A percentile compares a stretch with the other conserved stretches of the same genome.
Evolutionary conservation across 2,329 filamentous ascomycete species (phyloP).

Genomic region (Aureobasidium melanogenum): DNA sequence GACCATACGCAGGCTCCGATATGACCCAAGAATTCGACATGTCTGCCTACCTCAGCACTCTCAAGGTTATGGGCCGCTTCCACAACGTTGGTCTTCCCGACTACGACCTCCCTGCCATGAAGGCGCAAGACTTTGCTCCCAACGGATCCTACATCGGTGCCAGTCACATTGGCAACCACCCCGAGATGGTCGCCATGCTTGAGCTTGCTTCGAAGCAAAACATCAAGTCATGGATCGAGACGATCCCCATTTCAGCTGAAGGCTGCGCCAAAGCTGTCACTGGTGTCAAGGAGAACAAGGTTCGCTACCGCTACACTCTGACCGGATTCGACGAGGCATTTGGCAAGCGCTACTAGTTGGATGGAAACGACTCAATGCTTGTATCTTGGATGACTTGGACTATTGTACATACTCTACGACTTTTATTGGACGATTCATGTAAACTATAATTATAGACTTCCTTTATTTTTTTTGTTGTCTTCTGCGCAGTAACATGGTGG

Average conservation of each 20-base stretch:
- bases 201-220: slow-evolving; percentile 34
- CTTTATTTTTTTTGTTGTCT: too few relatives aligned
- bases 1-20: slow-evolving; percentile 40
- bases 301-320: slow-evolving; percentile 60
- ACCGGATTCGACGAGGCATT: slow-evolving; percentile 57
- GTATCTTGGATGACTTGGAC: too few relatives aligned
- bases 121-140: slow-evolving; percentile 59
- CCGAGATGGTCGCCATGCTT: slow-evolving; percentile 37
- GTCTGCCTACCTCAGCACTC: slow-evolving; percentile 58
- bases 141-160: slow-evolving; percentile 52
- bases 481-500: too few relatives aligned
- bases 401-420: too few relatives aligned
- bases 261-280: slow-evolving; percentile 59
- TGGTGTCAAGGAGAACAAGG: slow-evolving; percentile 58
- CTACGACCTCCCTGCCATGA: slow-evolving; percentile 58
- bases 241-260: slow-evolving; percentile 59
- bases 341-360: slow-evolving; percentile 29
- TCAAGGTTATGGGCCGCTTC: slow-evolving; percentile 69
- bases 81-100: slow-evolving; percentile 68
- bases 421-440: too few relatives aligned
- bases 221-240: slow-evolving; percentile 42
- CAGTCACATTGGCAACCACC: slow-evolving; percentile 33
- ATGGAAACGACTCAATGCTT: too few relatives aligned
- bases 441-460: background rate
- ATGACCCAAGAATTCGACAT: slow-evolving; percentile 57